These are phyloP conservation scores for Verticillium nubilum DNA, from an alignment of 2,329 filamentous ascomycete species.

Conservation along the genomic window DNA sequence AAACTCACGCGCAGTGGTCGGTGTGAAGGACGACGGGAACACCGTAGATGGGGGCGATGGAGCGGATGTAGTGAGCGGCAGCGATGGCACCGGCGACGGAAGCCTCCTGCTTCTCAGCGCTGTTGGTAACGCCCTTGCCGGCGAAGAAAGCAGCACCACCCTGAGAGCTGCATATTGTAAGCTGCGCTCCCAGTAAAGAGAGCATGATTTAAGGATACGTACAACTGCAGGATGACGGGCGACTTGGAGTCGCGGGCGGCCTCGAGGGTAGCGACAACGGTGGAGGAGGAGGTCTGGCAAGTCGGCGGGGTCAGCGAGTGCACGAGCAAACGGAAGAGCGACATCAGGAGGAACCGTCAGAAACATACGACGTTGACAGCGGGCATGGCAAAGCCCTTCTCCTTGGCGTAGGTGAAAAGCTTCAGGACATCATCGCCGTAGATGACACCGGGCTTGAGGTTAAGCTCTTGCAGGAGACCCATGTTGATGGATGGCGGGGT, in stretches of 20 bases:
- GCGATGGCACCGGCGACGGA: slow-evolving; percentile 86
- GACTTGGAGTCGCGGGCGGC: slow-evolving; percentile 88
- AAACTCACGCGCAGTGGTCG: slow-evolving; percentile 74
- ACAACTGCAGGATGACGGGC: slow-evolving; percentile 84
- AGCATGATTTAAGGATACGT: background rate
- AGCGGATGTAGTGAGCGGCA: slow-evolving; percentile 88
- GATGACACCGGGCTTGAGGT: slow-evolving; percentile 48
- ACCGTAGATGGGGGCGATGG: slow-evolving; percentile 80
- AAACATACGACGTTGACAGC: slow-evolving; percentile 70
- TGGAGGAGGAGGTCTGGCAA: slow-evolving; percentile 66
- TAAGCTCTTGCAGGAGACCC: slow-evolving; percentile 33
- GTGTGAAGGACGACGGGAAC: slow-evolving; percentile 92
- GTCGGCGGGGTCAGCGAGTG: background rate
- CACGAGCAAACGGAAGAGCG: background rate
- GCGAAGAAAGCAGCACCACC: slow-evolving; percentile 92
- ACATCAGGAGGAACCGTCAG: background rate
- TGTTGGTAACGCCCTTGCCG: slow-evolving; percentile 81
- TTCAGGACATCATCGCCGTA: slow-evolving; percentile 48
- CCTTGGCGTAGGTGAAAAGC: slow-evolving; percentile 86
- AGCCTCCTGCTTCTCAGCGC: slow-evolving; percentile 67
- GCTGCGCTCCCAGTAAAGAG: background rate
- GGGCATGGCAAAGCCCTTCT: slow-evolving; percentile 84
- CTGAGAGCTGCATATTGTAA: slow-evolving; percentile 50
- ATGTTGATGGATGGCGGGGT: slow-evolving; percentile 12
- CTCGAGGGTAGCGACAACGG: slow-evolving; percentile 81